Percentiles rank a stretch among this genome's conserved stretches.
Conservation (phyloP, 2,329 filamentous ascomycete species). For the Diaporthe citri region DNA sequence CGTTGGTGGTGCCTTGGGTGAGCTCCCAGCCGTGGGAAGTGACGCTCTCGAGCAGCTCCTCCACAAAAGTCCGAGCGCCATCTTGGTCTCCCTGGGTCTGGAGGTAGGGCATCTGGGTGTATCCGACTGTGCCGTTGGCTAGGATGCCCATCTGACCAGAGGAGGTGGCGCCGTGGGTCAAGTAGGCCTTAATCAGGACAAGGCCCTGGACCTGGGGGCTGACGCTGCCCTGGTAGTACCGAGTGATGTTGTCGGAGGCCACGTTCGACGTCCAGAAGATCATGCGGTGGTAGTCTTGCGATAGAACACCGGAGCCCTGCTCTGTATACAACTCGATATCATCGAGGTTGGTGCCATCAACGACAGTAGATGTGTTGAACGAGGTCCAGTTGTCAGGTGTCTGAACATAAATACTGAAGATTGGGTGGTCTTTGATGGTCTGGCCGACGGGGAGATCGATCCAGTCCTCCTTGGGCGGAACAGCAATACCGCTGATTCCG, state of each 20-base stretch:
- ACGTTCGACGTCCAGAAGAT: conserved; percentile 60
- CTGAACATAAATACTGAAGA: conserved; percentile 42
- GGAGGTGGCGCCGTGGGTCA: conserved; percentile 64
- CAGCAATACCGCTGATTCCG: conserved; percentile 22
- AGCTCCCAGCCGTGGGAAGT: conserved; percentile 41
- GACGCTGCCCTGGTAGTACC: conserved; percentile 55
- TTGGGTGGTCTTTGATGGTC: conserved; percentile 40
- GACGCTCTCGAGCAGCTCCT: conserved; percentile 44
- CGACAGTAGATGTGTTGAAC: conserved; percentile 16
- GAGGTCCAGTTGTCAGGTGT: conserved; percentile 16
- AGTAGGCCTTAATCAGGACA: conserved; percentile 61
- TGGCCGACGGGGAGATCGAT: conserved; percentile 43
- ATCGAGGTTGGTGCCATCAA: conserved; percentile 8
- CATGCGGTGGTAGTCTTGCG: conserved; percentile 59
- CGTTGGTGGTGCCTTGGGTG: background rate
- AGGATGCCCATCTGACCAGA: conserved; percentile 57
- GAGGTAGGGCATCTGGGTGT: conserved; percentile 51
- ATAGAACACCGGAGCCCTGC: conserved; percentile 53
- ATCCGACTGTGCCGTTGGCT: conserved; percentile 54
- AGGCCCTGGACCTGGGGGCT: conserved; percentile 50
- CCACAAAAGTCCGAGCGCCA: conserved; percentile 44
- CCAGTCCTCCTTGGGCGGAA: conserved; percentile 42
- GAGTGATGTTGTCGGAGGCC: conserved; percentile 44
- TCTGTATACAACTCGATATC: conserved; percentile 50
- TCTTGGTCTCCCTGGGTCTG: conserved; percentile 49